These are phyloP conservation scores for Podospora fimiseda DNA, from an alignment of 495 filamentous ascomycete species.

Conservation along the genomic window DNA sequence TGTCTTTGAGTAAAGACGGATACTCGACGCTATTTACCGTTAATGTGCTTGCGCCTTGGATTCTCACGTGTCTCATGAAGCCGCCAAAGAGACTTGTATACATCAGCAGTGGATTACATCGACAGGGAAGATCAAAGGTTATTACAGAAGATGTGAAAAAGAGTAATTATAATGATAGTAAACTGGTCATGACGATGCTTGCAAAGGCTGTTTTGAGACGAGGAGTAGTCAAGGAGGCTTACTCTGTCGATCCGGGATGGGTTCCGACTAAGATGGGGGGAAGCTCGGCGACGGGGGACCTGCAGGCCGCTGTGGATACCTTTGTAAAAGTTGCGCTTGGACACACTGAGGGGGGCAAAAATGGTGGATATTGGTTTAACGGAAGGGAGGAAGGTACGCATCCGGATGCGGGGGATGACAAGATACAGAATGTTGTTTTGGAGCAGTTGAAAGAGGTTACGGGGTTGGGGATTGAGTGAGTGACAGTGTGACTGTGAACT, in stretches of 20 bases:
- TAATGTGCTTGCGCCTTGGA: conserved; percentile 53
- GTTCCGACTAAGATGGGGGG: conserved; percentile 57
- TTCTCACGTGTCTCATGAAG: conserved; percentile 47
- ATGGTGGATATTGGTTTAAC: conserved; percentile 20
- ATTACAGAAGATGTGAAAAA: conserved; percentile 17
- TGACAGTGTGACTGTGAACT: too few relatives aligned
- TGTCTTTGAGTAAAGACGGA: too few relatives aligned
- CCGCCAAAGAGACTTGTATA: conserved; percentile 46
- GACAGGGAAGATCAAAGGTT: conserved; percentile 26
- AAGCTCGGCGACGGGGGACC: conserved; percentile 35
- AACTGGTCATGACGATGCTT: conserved; percentile 50
- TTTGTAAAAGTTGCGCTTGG: conserved; percentile 43
- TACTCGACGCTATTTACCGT: conserved; percentile 49
- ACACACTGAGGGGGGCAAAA: conserved; percentile 15
- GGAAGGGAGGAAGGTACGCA: conserved; percentile 7
- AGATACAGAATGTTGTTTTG: conserved; percentile 20
- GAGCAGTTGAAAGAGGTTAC: conserved; percentile 16
- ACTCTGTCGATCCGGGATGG: conserved; percentile 54
- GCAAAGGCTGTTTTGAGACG: conserved; percentile 47
- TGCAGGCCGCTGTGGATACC: conserved; percentile 37
- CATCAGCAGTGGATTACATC: conserved; percentile 47
- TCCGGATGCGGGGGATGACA: conserved; percentile 15
- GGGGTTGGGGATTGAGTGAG: conserved; percentile 10
- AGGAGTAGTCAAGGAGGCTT: too few relatives aligned
- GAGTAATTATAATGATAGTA: conserved; percentile 44